A percentile compares a stretch with the other conserved stretches of the same genome.
Evolutionary conservation across 192 early-diverging fungal genomes (phyloP).

Genomic region (Diversispora eburnea): DNA sequence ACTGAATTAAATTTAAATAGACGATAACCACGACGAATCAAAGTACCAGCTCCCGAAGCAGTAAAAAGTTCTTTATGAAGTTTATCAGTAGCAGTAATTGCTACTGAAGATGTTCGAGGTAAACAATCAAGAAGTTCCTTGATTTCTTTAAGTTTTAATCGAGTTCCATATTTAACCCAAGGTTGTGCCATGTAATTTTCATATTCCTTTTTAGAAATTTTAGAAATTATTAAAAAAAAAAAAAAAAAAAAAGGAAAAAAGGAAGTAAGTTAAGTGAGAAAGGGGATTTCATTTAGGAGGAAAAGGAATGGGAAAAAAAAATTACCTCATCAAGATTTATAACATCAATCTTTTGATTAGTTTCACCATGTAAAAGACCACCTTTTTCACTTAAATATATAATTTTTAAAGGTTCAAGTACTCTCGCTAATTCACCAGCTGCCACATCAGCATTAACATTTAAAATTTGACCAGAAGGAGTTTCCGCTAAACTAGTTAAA

Average conservation of each 20-base stretch:
- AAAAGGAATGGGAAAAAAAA: conserved; percentile 14
- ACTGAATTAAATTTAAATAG: conserved; percentile 70
- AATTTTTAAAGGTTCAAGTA: conserved; percentile 95
- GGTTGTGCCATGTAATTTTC: conserved; percentile 88
- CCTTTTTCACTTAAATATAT: conserved; percentile 98
- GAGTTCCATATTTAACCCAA: conserved; percentile 97
- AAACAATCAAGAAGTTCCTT: conserved; percentile 95
- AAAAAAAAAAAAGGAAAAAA: conserved; percentile 11
- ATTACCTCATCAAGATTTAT: conserved; percentile 95
- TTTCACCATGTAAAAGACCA: conserved; percentile 89
- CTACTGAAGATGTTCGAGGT: conserved; percentile 96
- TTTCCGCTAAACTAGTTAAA: conserved; percentile 93
- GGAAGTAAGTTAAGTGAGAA: not conserved
- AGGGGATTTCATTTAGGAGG: not conserved
- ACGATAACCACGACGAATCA: conserved; percentile 94
- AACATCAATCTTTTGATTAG: conserved; percentile 92
- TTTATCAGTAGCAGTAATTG: conserved; percentile 98
- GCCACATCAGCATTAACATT: conserved; percentile 99
- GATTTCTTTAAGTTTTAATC: conserved; percentile 96
- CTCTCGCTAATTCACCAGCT: conserved; percentile 93
- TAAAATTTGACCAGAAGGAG: conserved; percentile 91
- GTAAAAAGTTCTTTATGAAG: conserved; percentile 99
- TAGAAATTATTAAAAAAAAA: not conserved
- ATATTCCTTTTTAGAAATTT: conserved; percentile 71
- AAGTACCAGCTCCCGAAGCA: conserved; percentile 93